Conservation (phyloP, 2,329 filamentous ascomycete genomes). For the Sporothrix brunneoviolacea region DNA sequence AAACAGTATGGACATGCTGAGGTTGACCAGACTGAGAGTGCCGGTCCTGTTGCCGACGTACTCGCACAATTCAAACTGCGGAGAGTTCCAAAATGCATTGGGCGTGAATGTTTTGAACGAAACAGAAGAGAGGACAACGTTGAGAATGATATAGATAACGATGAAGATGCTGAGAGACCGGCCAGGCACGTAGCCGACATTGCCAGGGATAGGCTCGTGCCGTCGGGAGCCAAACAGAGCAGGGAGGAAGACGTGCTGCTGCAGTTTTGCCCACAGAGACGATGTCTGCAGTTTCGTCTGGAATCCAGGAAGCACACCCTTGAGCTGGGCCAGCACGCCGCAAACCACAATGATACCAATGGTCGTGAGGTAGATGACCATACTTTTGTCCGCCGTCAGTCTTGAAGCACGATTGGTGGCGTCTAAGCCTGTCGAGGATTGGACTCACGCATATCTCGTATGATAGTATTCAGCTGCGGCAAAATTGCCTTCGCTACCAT, state of each 20-base stretch:
- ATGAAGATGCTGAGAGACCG: not conserved
- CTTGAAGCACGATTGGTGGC: too few relatives aligned
- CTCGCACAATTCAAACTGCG: not conserved
- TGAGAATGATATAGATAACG: not conserved
- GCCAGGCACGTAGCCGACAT: not conserved
- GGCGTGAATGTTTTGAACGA: not conserved
- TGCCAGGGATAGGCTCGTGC: not conserved
- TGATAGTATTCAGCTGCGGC: not conserved
- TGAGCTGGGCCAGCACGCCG: not conserved
- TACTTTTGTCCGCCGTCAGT: not conserved
- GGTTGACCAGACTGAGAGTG: not conserved
- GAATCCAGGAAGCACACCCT: not conserved
- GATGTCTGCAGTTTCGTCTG: not conserved
- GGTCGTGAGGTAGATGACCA: not conserved
- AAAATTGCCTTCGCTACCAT: constrained; percentile 2
- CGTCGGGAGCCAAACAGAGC: not conserved
- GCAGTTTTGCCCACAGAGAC: not conserved
- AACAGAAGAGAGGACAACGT: not conserved
- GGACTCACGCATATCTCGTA: constrained; percentile 1
- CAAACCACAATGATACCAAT: not conserved
- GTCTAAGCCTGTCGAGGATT: too few relatives aligned
- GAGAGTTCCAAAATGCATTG: not conserved
- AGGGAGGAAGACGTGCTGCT: not conserved
- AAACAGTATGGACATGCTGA: constrained; percentile 37
- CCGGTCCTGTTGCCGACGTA: not conserved